Evolutionary conservation across 495 filamentous ascomycete genomes (phyloP).

Genomic region (Neurospora tetraspora): DNA sequence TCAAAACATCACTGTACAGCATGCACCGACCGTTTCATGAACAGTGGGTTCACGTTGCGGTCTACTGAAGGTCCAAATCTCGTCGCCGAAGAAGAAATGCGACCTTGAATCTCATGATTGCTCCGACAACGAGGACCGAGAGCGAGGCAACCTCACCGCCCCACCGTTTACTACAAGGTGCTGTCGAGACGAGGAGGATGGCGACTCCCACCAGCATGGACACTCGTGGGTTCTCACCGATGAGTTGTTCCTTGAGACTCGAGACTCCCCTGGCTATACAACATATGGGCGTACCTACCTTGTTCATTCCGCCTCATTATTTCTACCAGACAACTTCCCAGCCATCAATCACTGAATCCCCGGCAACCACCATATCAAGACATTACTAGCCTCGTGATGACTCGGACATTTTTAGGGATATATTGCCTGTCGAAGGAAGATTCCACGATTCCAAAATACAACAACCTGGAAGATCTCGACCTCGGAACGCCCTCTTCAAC

Average conservation of each 20-base stretch:
- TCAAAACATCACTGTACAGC: background rate
- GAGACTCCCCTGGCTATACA: background rate
- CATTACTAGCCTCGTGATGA: background rate
- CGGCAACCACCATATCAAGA: background rate
- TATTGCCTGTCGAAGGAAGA: background rate
- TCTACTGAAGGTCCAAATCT: background rate
- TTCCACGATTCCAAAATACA: background rate
- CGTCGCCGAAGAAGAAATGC: background rate
- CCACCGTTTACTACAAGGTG: background rate
- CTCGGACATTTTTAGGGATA: background rate
- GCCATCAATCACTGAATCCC: background rate
- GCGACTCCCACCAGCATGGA: background rate
- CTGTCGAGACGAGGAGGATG: background rate
- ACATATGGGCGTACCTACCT: background rate
- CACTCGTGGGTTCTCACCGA: background rate
- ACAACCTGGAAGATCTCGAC: background rate
- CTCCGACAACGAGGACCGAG: background rate
- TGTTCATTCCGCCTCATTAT: background rate
- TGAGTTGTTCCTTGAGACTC: background rate
- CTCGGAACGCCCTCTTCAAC: background rate
- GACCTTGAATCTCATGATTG: background rate
- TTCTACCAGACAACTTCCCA: background rate
- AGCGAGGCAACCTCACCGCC: background rate
- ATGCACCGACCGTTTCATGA: background rate
- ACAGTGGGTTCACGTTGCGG: background rate